Evolutionary conservation across 495 filamentous ascomycete genomes (phyloP), one percentile per base, ranked within the genome.

Genomic region (Talaromyces wortmannii): DNA sequence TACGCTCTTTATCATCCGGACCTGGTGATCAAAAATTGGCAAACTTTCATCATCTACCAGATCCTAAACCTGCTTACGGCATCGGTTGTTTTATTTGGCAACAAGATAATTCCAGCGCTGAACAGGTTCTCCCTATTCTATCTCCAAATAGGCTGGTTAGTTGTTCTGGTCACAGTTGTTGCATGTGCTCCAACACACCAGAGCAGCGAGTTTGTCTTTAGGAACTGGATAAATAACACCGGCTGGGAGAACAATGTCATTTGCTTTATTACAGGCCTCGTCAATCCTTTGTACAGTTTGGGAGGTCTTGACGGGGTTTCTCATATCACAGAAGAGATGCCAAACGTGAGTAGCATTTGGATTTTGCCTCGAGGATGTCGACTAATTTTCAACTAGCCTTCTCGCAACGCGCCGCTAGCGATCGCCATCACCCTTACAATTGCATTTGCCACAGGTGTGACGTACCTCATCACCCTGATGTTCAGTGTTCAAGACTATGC

Each of bases 151-250:
- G 78, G 77, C 10, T 88, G 88, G 45, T 76, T 84, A 12, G 64
- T 88, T n/a, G 70, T 88, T 15, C 85, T 86, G 42, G 82, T 91
- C 13, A 72, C 90, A 23, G 86, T 91, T 4, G 79, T 83, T 45
- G 83, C 83, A 0, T 75, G 61, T 31, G 71, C 66, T 1, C 63
- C 69, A 0, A 66, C 63, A 0, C 82, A 86, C 48, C 85, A 86
- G n/a, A 68, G 71, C 5, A 78, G 74, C 53, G 57, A 61, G 46
- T 63, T 61, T 17, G 46, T 69, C 45, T 72, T 67, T 63, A 51
- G 50, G 10, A 55, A 57, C 11, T 61, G 68, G 16, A 57, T 60
- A 46, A 70, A 72, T 50, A 58, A 64, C 2, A 70, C 67, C 29
- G 64, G 63, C 44, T 69, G 69, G 60, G 61, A 63, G 53, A 60